These are phyloP conservation scores for Apiotrichum sp. DNA, from an alignment of 1,284 basidiomycete species.

Conservation along the genomic window DNA sequence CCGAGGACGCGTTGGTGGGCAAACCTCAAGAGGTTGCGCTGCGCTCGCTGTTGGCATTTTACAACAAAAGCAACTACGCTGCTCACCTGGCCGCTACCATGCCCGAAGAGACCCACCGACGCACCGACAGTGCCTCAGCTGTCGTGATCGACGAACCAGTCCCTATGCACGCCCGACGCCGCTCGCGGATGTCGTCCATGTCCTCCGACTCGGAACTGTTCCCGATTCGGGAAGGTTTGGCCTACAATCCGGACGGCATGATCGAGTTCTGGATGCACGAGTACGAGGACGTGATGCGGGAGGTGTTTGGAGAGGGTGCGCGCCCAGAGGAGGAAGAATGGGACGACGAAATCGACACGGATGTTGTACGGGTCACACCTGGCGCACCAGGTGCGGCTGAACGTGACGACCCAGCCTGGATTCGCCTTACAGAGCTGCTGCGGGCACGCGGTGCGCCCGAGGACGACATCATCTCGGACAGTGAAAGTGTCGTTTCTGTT, in stretches of 20 bases:
- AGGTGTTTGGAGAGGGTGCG: slow-evolving; percentile 48
- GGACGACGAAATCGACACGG: slow-evolving; percentile 13
- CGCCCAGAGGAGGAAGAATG: slow-evolving; percentile 14
- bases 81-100: slow-evolving; percentile 10
- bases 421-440: slow-evolving; percentile 39
- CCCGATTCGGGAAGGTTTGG: slow-evolving; percentile 45
- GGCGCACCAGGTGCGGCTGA: slow-evolving; percentile 20
- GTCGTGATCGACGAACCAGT: slow-evolving; percentile 19
- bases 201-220: slow-evolving; percentile 48
- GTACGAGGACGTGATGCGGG: slow-evolving; percentile 52
- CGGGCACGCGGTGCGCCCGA: slow-evolving; percentile 15
- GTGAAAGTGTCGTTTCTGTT: slow-evolving; percentile 79
- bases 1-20: slow-evolving; percentile 52
- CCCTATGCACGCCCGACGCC: not conserved
- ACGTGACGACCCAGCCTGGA: slow-evolving; percentile 39
- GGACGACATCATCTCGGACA: slow-evolving; percentile 61
- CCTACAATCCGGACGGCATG: slow-evolving; percentile 51
- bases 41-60: slow-evolving; percentile 89
- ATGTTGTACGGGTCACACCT: slow-evolving; percentile 4
- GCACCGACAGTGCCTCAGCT: slow-evolving; percentile 17
- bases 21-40: slow-evolving; percentile 96
- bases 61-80: slow-evolving; percentile 45
- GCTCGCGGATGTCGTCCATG: slow-evolving; percentile 12
- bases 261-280: slow-evolving; percentile 53
- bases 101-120: slow-evolving; percentile 13